These are phyloP conservation scores for Kalaharituber pfeilii DNA, from an alignment of 2,329 filamentous ascomycete species.

Conservation along the genomic window DNA sequence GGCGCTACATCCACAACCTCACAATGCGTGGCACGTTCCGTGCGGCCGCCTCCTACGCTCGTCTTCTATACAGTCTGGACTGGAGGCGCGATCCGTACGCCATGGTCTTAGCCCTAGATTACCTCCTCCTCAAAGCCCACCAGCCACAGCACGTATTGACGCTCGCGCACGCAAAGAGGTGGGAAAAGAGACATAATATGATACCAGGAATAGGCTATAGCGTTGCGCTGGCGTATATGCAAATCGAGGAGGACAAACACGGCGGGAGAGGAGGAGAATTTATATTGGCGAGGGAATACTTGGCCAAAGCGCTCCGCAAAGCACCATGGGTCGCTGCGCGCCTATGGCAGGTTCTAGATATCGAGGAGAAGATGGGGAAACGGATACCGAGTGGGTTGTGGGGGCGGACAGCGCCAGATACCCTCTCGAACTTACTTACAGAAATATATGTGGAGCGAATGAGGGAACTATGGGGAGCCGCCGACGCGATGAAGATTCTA, in stretches of 20 bases:
- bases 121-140: conserved; percentile 63
- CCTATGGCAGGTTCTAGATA: conserved; percentile 50
- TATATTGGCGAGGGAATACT: conserved; percentile 46
- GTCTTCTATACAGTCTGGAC: conserved; percentile 60
- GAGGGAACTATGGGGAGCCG: conserved; percentile 54
- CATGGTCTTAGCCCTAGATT: conserved; percentile 62
- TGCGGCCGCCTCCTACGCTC: conserved; percentile 86
- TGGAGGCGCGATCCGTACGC: conserved; percentile 63
- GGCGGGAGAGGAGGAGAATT: too few relatives aligned
- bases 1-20: conserved; percentile 73
- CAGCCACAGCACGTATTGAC: conserved; percentile 61
- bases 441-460: conserved; percentile 59
- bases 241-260: conserved; percentile 46
- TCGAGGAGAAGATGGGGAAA: conserved; percentile 34
- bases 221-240: conserved; percentile 55
- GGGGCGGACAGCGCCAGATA: conserved; percentile 53
- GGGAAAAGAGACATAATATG: conserved; percentile 36
- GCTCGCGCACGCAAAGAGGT: conserved; percentile 38
- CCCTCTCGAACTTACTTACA: conserved; percentile 44
- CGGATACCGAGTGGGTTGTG: conserved; percentile 41
- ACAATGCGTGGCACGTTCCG: conserved; percentile 83
- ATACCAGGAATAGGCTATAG: conserved; percentile 61
- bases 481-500: conserved; percentile 50
- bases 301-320: conserved; percentile 49
- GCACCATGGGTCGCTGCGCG: conserved; percentile 65